Evolutionary conservation across 2,329 filamentous ascomycete species (phyloP).

Genomic region (Aspergillus sp.): DNA sequence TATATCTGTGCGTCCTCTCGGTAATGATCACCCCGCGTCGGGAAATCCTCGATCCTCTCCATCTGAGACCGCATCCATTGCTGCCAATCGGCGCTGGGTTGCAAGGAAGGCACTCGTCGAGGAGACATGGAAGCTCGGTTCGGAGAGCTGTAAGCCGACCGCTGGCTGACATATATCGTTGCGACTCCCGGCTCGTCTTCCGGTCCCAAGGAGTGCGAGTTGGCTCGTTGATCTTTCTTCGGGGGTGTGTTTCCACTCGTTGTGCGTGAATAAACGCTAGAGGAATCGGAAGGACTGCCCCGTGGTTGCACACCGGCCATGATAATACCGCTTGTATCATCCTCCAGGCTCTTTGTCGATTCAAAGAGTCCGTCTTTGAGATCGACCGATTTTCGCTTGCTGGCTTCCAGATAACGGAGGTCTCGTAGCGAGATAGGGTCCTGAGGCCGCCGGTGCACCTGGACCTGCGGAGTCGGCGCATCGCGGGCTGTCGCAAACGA

Average conservation of each 20-base stretch:
- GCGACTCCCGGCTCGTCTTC: slow-evolving; percentile 35
- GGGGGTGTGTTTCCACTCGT: slow-evolving; percentile 34
- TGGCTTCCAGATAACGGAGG: not conserved
- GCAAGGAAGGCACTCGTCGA: slow-evolving; percentile 8
- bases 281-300: slow-evolving; percentile 26
- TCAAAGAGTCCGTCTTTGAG: not conserved
- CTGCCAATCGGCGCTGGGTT: slow-evolving; percentile 36
- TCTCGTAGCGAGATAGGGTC: not conserved
- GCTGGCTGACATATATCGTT: slow-evolving; percentile 35
- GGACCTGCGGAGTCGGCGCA: slow-evolving; percentile 22
- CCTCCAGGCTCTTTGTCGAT: slow-evolving; percentile 11
- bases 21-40: slow-evolving; percentile 32
- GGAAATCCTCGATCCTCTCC: slow-evolving; percentile 28
- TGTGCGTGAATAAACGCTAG: slow-evolving; percentile 46
- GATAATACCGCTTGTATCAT: slow-evolving; percentile 22
- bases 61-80: slow-evolving; percentile 40
- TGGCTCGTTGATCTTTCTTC: slow-evolving; percentile 7
- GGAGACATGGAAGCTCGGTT: slow-evolving; percentile 14
- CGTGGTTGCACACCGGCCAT: not conserved
- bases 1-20: slow-evolving; percentile 41
- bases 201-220: slow-evolving; percentile 4
- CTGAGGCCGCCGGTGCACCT: slow-evolving; percentile 3
- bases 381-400: not conserved
- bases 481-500: slow-evolving; percentile 34
- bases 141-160: slow-evolving; percentile 32